Evolutionary conservation across 345 rosid genomes (phyloP).

Genomic region (Lepidium aucheri): DNA sequence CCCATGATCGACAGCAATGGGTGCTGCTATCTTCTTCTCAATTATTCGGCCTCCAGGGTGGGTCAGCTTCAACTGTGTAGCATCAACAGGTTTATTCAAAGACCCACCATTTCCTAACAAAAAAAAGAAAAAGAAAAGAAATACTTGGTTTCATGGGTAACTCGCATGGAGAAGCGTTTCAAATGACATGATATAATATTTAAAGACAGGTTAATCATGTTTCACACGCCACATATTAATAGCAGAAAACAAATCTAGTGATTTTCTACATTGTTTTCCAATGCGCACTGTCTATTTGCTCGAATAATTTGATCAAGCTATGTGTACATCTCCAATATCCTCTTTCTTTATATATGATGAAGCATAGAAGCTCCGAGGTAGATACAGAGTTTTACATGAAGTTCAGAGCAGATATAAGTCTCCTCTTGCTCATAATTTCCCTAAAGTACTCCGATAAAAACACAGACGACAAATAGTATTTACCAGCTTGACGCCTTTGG

Average conservation of each 20-base stretch:
- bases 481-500: slow-evolving; percentile 41
- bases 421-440: background rate
- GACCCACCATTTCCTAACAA: slow-evolving; percentile 37
- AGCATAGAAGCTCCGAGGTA: background rate
- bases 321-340: background rate
- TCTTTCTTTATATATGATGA: background rate
- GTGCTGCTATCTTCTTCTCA: slow-evolving; percentile 37
- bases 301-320: background rate
- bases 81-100: slow-evolving; percentile 24
- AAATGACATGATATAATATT: background rate
- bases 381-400: background rate
- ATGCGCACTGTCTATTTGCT: background rate
- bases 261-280: background rate
- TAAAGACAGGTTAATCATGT: background rate
- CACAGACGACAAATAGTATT: background rate
- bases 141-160: background rate
- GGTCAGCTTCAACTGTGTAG: slow-evolving; percentile 14
- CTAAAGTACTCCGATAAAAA: background rate
- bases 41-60: slow-evolving; percentile 34
- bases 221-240: background rate
- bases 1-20: slow-evolving; percentile 33
- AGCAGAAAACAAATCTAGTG: background rate
- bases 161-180: background rate
- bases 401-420: background rate
- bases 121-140: background rate